Percentiles rank a stretch among this genome's conserved stretches.
These are phyloP conservation scores for Claviceps quebecensis DNA, from an alignment of 2,329 filamentous ascomycete species.

Conservation along the genomic window DNA sequence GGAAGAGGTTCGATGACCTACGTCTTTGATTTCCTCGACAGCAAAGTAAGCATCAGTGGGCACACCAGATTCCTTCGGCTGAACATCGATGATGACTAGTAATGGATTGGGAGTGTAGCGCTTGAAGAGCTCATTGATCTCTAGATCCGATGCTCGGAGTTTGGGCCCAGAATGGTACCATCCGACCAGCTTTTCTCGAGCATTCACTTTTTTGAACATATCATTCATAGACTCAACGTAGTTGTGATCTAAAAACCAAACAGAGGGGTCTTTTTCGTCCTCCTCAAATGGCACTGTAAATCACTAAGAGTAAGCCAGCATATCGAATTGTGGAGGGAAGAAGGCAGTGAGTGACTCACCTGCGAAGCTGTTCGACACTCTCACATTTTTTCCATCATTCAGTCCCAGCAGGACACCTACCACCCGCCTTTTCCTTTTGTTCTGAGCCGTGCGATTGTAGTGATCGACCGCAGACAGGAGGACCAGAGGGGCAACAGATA, in stretches of 20 bases:
- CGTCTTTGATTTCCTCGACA: constrained; percentile 98
- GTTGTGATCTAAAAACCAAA: constrained; percentile 99
- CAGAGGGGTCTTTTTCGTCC: constrained; percentile 94
- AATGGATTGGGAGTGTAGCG: constrained; percentile 94
- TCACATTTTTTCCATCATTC: constrained; percentile 90
- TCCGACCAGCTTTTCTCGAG: constrained; percentile 93
- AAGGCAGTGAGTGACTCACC: constrained; percentile 36
- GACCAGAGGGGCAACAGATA: constrained; percentile 93
- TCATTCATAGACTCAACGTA: constrained; percentile 99
- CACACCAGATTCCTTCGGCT: constrained; percentile 94
- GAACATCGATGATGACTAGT: constrained; percentile 94
- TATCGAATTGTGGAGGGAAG: neutral
- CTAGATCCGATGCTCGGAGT: constrained; percentile 85
- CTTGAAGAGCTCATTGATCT: constrained; percentile 99
- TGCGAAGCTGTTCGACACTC: constrained; percentile 98
- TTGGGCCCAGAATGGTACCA: constrained; percentile 99
- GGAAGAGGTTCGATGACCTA: constrained; percentile 30
- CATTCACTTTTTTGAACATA: constrained; percentile 99
- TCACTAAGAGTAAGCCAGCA: constrained; percentile 6
- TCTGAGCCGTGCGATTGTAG: constrained; percentile 83
- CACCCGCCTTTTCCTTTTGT: constrained; percentile 73
- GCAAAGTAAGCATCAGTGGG: constrained; percentile 98
- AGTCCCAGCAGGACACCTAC: constrained; percentile 90
- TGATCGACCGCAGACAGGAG: constrained; percentile 97
- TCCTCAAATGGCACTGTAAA: constrained; percentile 86